phyloP scores from a whole-genome alignment of 139 green algal species.

The Trebouxia sp. region DNA sequence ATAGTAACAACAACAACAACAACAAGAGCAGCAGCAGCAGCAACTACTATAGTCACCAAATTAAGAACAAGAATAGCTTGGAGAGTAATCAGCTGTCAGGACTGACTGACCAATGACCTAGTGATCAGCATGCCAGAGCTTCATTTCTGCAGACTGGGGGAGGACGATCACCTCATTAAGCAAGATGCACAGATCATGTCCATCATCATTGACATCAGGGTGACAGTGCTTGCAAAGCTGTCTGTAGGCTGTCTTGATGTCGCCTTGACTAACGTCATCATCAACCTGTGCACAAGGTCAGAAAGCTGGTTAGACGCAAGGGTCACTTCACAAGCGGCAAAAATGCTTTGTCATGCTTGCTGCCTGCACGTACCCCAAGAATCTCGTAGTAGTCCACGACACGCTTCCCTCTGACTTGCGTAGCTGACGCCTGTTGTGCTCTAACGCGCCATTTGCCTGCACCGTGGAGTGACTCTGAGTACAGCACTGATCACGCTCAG shows the following conservation, averaged over 20 bases:
- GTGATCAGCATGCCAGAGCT: not conserved
- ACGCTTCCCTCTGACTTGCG: not conserved
- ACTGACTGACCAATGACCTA: too few relatives aligned
- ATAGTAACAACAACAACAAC: too few relatives aligned
- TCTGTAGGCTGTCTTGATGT: slow-evolving; percentile 84
- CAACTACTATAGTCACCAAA: too few relatives aligned
- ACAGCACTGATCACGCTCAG: not conserved
- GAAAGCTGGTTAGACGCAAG: not conserved
- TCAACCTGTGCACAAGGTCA: slow-evolving; percentile 52
- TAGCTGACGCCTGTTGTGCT: not conserved
- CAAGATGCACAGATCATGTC: slow-evolving; percentile 85
- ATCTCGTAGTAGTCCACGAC: slow-evolving; percentile 78
- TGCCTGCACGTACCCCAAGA: slow-evolving; percentile 48
- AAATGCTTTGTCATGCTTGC: not conserved
- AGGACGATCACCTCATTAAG: slow-evolving; percentile 73
- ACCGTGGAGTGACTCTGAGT: not conserved
- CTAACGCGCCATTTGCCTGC: not conserved
- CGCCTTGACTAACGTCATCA: slow-evolving; percentile 55
- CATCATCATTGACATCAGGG: slow-evolving; percentile 68
- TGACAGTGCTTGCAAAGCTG: slow-evolving; percentile 71
- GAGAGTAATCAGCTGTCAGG: too few relatives aligned
- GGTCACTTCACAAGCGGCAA: not conserved
- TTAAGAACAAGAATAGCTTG: too few relatives aligned
- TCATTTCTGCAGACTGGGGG: not conserved
- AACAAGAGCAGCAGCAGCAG: too few relatives aligned